phyloP scores from a whole-genome alignment of 179 eudicot species.

The Patellifolia procumbens region DNA sequence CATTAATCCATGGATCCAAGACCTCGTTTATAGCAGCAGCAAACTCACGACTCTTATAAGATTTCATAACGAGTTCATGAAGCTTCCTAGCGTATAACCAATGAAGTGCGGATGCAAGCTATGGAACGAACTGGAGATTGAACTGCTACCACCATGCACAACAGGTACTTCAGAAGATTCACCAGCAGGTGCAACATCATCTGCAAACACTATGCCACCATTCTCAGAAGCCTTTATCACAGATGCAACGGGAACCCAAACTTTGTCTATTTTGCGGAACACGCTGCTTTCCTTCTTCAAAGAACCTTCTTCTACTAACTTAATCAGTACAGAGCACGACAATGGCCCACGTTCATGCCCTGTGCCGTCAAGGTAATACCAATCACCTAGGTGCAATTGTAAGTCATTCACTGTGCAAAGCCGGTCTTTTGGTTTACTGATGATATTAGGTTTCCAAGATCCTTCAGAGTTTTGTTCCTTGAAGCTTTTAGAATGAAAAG shows the following conservation, averaged over 20 bases:
- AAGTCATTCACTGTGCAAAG: conserved; percentile 66
- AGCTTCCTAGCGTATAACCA: conserved; percentile 90
- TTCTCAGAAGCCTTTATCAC: conserved; percentile 39
- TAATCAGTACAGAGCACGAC: conserved; percentile 55
- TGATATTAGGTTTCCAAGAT: conserved; percentile 37
- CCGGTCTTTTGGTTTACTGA: conserved; percentile 61
- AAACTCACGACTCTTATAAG: conserved; percentile 90
- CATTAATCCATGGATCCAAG: conserved; percentile 92
- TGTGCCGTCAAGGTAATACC: conserved; percentile 93
- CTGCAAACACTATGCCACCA: conserved; percentile 31
- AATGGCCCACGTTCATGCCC: conserved; percentile 93
- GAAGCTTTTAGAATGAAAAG: conserved; percentile 40
- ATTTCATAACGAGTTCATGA: conserved; percentile 94
- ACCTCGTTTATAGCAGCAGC: conserved; percentile 95
- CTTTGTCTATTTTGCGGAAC: conserved; percentile 70
- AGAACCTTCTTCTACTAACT: conserved; percentile 63
- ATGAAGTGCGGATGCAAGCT: conserved; percentile 83
- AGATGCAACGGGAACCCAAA: conserved; percentile 83
- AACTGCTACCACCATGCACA: conserved; percentile 30
- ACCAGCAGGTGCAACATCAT: conserved; percentile 31
- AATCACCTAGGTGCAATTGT: conserved; percentile 81
- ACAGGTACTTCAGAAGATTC: conserved; percentile 37
- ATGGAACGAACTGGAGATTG: conserved; percentile 50
- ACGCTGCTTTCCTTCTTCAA: conserved; percentile 70
- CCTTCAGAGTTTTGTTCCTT: conserved; percentile 42